Evolutionary conservation across 1,139 yeast species (phyloP), one percentile per base, ranked within the genome.

Genomic region (Sugiyamaella xylanicola): DNA sequence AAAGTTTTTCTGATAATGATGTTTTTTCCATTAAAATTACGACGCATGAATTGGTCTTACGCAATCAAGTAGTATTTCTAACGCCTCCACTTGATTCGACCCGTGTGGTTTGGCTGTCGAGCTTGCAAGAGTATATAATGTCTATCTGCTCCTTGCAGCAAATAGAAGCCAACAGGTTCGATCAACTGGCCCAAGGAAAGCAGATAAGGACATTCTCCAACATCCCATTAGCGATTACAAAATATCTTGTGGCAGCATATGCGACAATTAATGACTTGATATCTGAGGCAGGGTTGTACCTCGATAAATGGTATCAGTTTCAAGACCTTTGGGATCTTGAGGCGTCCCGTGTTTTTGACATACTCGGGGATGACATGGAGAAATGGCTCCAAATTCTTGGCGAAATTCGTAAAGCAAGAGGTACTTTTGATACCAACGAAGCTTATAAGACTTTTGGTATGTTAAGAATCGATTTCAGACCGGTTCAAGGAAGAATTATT

Each of bases 301-400:
- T 78, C 17, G 60, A 65, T 1, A 71, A 74, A 32, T 89, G 95
- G 95, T 67, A 68, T 7, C 72, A 72, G 29, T 73, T 86, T 35
- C 87, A 85, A 63, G 71, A 77, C 1, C 69, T 87, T 3, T 85
- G 92, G 88, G 86, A 81, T 57, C 62, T 80, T 13, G 74, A 74
- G 22, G 62, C 75, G 0, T 74, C 73, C 4, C 68, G 70, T 53
- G 67, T 76, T 45, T 65, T 67, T 59, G 57, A 61, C 25, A 39
- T 62, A 16, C 65, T 78, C 9, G 78, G 76, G 1, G 59, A 66
- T 4, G 71, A 76, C 20, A 63, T 85, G 48, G 60, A 63, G 0
- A 61, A 63, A 13, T 86, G 92, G 93, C 64, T 79, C 27, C 70
- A 70, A 2, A 64, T 77, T 1, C 65, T 85, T 32, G 67, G 70